These are phyloP conservation scores for Sugiyamaella valdiviana DNA, from an alignment of 805 yeast genomes.

Conservation along the genomic window DNA sequence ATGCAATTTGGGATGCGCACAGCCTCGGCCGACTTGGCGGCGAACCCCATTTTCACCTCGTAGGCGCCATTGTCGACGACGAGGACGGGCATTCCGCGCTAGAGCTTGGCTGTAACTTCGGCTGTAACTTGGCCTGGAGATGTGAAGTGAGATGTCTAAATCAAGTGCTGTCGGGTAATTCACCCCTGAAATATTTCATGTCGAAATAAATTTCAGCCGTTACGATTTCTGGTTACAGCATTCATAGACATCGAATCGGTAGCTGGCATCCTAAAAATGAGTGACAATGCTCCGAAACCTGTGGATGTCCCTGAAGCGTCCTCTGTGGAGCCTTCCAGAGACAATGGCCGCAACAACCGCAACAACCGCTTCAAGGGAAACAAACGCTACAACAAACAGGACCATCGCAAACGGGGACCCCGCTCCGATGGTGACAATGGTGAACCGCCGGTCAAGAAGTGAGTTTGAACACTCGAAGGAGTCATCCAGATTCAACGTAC, in stretches of 20 bases:
- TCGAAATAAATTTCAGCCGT: too few relatives aligned
- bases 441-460: neutral
- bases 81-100: constrained; percentile 30
- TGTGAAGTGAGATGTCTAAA: neutral
- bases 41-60: constrained; percentile 60
- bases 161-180: too few relatives aligned
- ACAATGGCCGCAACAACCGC: neutral
- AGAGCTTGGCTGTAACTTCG: too few relatives aligned
- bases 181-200: neutral
- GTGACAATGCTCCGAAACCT: neutral
- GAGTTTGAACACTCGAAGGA: too few relatives aligned
- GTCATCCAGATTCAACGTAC: neutral
- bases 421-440: neutral
- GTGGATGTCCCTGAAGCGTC: neutral
- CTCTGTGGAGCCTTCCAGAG: neutral
- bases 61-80: constrained; percentile 90
- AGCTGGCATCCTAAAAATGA: neutral
- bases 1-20: constrained; percentile 59
- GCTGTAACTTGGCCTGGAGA: too few relatives aligned
- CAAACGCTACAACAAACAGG: neutral
- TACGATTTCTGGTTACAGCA: too few relatives aligned
- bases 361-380: neutral
- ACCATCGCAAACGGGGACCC: neutral
- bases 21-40: constrained; percentile 39
- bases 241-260: too few relatives aligned